These are phyloP conservation scores for Amanita polypyramis DNA, from an alignment of 768 basidiomycete species.

Conservation along the genomic window DNA sequence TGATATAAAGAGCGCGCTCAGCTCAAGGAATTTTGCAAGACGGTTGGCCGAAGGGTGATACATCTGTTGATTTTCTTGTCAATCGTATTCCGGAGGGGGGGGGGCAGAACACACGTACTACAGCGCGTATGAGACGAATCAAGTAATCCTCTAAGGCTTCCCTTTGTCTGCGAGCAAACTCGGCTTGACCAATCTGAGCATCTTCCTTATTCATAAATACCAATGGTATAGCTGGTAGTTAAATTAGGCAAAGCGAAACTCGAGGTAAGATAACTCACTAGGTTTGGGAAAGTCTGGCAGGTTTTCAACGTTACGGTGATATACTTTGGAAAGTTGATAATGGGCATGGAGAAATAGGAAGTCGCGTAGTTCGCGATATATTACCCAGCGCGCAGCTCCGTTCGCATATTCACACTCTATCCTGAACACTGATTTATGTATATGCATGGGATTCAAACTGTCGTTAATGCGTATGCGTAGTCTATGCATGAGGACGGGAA, in stretches of 20 bases:
- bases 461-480: conserved; percentile 80
- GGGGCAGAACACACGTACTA: conserved; percentile 41
- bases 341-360: conserved; percentile 86
- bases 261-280: conserved; percentile 28
- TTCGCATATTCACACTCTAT: conserved; percentile 97
- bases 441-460: conserved; percentile 72
- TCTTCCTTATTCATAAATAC: conserved; percentile 65
- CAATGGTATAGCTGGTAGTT: conserved; percentile 65
- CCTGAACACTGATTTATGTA: conserved; percentile 71
- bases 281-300: conserved; percentile 90
- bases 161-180: conserved; percentile 77
- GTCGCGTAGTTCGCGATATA: conserved; percentile 89
- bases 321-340: conserved; percentile 77
- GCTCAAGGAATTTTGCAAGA: conserved; percentile 82
- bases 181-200: conserved; percentile 45
- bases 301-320: conserved; percentile 58
- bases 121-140: conserved; percentile 77
- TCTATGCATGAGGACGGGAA: conserved; percentile 72
- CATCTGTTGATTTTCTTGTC: conserved; percentile 48
- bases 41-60: conserved; percentile 91
- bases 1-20: conserved; percentile 77
- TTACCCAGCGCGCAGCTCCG: conserved; percentile 85
- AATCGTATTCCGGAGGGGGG: neutral
- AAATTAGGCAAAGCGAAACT: conserved; percentile 2
- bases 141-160: conserved; percentile 83